Evolutionary conservation across 139 green algal species (phyloP), one percentile per base, ranked within the genome.

Genomic region (Picochlorum sp.): DNA sequence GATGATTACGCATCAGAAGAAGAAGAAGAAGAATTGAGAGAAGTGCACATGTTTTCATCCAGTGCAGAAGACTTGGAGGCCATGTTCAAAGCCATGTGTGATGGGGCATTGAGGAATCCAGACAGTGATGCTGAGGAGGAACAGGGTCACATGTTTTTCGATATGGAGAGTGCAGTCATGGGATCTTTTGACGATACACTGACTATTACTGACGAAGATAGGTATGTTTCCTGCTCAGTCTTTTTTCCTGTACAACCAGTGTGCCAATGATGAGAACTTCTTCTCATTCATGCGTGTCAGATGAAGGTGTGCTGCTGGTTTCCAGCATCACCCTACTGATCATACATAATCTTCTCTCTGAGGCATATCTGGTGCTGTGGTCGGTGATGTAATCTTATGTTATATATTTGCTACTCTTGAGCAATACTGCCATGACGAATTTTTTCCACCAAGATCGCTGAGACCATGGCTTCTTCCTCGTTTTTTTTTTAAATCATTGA

Each of bases 211-310:
- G 65, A 72, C 45, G 21, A 67, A 49, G 45, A 66, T 21, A 47
- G 49, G 16, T 56, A 54, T 16, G 70, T 72, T 30, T 30, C 4
- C 4, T 30, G 28, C 28, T 4, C 28, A 30, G 28, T 30, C 4
- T 30, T 6, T 30, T 0, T 30, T 30, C 28, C 28, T 30, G 28
- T 30, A 30, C 28, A 30, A 6, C 28, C 28, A 30, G 28, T 45
- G 45, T 51, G 49, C 56, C 61, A 50, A 11, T 67, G 71, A 78
- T 78, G 71, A 78, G 60, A 73, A 70, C 45, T 38, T 24, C 13
- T 66, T 66, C 38, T 69, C 34, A 78, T 78, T 78, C 71, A 78
- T 78, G 71, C 71, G 71, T 78, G 71, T 78, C 71, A 78, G 49
- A 70, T 78, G 71, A 78, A 15, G 56, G 20, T 49, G 26, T 21